A percentile compares a stretch with the other conserved stretches of the same genome.
Evolutionary conservation across 2,329 filamentous ascomycete genomes (phyloP).

Genomic region (Aspergillus fijiensis): DNA sequence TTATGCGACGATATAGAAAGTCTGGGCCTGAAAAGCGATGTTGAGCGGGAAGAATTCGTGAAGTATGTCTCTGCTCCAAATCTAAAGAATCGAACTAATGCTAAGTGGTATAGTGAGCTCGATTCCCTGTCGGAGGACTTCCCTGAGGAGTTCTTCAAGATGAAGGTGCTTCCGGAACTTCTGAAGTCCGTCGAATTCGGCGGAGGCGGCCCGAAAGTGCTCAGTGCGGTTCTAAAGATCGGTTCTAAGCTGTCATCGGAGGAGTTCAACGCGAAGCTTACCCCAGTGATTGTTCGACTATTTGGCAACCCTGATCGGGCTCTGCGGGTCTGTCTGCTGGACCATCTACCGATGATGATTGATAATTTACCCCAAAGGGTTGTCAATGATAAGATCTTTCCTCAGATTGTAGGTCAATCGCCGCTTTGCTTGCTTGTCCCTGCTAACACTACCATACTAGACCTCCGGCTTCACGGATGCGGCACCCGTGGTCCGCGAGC

Average conservation of each 20-base stretch:
- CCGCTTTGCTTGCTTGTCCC: not conserved
- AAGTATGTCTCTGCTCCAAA: constrained; percentile 50
- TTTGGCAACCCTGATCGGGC: constrained; percentile 91
- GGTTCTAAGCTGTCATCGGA: constrained; percentile 81
- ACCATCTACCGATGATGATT: constrained; percentile 87
- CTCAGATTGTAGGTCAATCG: constrained; percentile 70
- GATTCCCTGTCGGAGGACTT: constrained; percentile 89
- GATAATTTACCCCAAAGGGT: constrained; percentile 82
- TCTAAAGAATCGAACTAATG: not conserved
- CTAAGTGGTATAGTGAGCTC: constrained; percentile 59
- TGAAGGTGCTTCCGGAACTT: constrained; percentile 91
- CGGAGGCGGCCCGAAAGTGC: constrained; percentile 88
- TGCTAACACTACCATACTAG: constrained; percentile 43
- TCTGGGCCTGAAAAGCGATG: constrained; percentile 80
- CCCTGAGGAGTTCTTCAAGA: constrained; percentile 95
- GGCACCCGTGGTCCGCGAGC: constrained; percentile 87
- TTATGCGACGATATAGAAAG: constrained; percentile 91
- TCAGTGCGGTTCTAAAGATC: constrained; percentile 86
- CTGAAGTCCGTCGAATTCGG: constrained; percentile 99
- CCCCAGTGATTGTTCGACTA: constrained; percentile 79
- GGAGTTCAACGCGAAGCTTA: constrained; percentile 82
- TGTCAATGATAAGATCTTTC: constrained; percentile 96
- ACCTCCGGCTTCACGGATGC: constrained; percentile 92
- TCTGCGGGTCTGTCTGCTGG: constrained; percentile 84
- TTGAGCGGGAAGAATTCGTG: constrained; percentile 81